Conservation (phyloP, 1,284 basidiomycete species). For the Tylopilus sp. region DNA sequence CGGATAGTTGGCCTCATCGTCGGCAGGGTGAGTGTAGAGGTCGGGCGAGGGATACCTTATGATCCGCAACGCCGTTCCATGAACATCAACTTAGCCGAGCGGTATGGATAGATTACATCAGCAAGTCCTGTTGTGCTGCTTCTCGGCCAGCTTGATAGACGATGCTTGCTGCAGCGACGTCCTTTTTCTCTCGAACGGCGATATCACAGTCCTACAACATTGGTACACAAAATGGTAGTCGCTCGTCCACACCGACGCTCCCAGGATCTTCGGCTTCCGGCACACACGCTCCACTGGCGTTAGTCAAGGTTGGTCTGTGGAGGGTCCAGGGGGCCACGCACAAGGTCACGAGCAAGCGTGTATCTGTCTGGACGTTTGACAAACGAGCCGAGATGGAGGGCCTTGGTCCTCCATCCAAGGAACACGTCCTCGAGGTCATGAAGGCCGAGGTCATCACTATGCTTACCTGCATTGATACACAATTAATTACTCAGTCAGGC, state of each 20-base stretch:
- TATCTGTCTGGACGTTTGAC: slow-evolving; percentile 88
- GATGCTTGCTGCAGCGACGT: slow-evolving; percentile 88
- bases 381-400: slow-evolving; percentile 78
- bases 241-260: slow-evolving; percentile 62
- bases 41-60: neutral
- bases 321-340: slow-evolving; percentile 80
- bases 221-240: slow-evolving; percentile 45
- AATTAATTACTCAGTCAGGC: slow-evolving; percentile 50
- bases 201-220: slow-evolving; percentile 84
- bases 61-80: slow-evolving; percentile 6
- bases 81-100: neutral
- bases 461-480: neutral
- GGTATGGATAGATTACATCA: slow-evolving; percentile 16
- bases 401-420: slow-evolving; percentile 57
- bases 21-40: neutral
- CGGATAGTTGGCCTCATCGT: slow-evolving; percentile 41
- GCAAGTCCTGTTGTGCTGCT: neutral
- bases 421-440: slow-evolving; percentile 75
- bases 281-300: slow-evolving; percentile 38
- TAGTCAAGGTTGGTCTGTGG: slow-evolving; percentile 83
- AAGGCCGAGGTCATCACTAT: slow-evolving; percentile 74
- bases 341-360: slow-evolving; percentile 83
- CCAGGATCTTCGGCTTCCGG: slow-evolving; percentile 42
- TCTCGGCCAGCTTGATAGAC: slow-evolving; percentile 3
- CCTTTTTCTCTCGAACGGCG: slow-evolving; percentile 83